Percentiles rank a stretch among this genome's conserved stretches.
Evolutionary conservation across 305 asterid genomes (phyloP).

Genomic region (Plantago lanceolata): DNA sequence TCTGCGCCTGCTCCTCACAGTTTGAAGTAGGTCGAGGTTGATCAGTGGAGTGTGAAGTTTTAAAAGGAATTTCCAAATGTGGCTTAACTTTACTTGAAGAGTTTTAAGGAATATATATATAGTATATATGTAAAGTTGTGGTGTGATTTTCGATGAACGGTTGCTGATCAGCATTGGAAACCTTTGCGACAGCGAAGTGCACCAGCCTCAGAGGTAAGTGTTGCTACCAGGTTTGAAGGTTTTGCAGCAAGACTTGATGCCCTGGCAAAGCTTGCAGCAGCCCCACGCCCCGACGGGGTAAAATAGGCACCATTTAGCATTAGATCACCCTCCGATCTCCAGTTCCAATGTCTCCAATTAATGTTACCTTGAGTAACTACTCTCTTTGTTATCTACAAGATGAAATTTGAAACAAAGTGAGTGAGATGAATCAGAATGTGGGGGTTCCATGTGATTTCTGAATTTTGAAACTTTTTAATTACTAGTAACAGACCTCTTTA

Average conservation of each 20-base stretch:
- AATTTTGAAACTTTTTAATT: not conserved
- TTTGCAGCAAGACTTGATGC: conserved; percentile 44
- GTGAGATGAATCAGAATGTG: not conserved
- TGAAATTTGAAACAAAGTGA: not conserved
- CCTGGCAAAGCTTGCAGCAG: conserved; percentile 35
- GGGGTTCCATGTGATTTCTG: not conserved
- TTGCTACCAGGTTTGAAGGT: conserved; percentile 33
- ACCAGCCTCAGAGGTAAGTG: conserved; percentile 36
- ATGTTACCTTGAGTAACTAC: conserved; percentile 22
- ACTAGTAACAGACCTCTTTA: conserved; percentile 48
- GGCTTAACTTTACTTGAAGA: conserved; percentile 12
- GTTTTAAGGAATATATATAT: not conserved
- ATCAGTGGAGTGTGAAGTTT: not conserved
- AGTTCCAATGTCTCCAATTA: conserved; percentile 38
- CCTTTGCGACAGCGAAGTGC: conserved; percentile 33
- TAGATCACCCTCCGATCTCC: conserved; percentile 47
- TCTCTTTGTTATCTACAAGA: conserved; percentile 43
- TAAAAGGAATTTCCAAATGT: not conserved
- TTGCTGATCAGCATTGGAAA: conserved; percentile 26
- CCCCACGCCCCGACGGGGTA: conserved; percentile 34
- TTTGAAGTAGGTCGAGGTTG: conserved; percentile 37
- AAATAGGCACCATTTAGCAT: conserved; percentile 44
- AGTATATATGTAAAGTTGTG: not conserved
- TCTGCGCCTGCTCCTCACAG: conserved; percentile 33
- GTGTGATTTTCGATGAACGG: not conserved